Evolutionary conservation across 2,329 filamentous ascomycete genomes (phyloP).

Genomic region (Lachnellula arida): DNA sequence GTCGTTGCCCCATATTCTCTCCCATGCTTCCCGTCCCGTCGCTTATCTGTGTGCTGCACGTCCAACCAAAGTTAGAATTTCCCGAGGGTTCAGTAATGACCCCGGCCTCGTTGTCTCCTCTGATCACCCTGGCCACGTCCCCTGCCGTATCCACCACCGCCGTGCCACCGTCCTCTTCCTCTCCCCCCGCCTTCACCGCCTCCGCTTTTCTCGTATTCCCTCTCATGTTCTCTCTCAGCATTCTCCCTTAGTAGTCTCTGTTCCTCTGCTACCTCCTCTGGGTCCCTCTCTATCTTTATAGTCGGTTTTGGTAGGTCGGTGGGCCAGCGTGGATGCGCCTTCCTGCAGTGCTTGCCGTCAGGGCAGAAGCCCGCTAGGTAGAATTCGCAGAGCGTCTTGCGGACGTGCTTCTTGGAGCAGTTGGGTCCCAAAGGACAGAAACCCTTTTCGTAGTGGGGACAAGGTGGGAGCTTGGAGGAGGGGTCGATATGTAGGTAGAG

Average conservation of each 20-base stretch:
- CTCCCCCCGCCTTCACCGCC: slow-evolving; percentile 22
- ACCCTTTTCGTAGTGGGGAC: slow-evolving; percentile 88
- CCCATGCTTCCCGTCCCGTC: neutral
- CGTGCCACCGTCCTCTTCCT: slow-evolving; percentile 27
- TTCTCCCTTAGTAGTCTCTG: slow-evolving; percentile 50
- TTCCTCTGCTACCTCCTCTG: slow-evolving; percentile 51
- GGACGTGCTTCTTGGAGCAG: slow-evolving; percentile 85
- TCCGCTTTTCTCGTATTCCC: slow-evolving; percentile 34
- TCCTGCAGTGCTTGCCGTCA: slow-evolving; percentile 69
- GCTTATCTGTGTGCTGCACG: neutral
- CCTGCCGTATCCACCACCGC: slow-evolving; percentile 32
- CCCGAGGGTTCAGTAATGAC: slow-evolving; percentile 16
- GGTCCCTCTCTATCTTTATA: slow-evolving; percentile 60
- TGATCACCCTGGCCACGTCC: slow-evolving; percentile 21
- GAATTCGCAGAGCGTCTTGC: slow-evolving; percentile 73
- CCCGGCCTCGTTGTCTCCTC: slow-evolving; percentile 21
- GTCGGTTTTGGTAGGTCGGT: slow-evolving; percentile 69
- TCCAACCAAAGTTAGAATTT: neutral
- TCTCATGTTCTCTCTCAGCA: slow-evolving; percentile 48
- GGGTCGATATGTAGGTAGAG: slow-evolving; percentile 88
- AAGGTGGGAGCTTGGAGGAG: slow-evolving; percentile 71
- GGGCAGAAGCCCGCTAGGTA: slow-evolving; percentile 96
- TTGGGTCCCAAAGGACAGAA: slow-evolving; percentile 88
- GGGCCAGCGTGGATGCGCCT: slow-evolving; percentile 76
- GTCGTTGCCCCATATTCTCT: neutral